Percentiles rank a stretch among this genome's conserved stretches.
Evolutionary conservation across 495 filamentous ascomycete genomes (phyloP).

Genomic region (Barbatosphaeria neglecta): DNA sequence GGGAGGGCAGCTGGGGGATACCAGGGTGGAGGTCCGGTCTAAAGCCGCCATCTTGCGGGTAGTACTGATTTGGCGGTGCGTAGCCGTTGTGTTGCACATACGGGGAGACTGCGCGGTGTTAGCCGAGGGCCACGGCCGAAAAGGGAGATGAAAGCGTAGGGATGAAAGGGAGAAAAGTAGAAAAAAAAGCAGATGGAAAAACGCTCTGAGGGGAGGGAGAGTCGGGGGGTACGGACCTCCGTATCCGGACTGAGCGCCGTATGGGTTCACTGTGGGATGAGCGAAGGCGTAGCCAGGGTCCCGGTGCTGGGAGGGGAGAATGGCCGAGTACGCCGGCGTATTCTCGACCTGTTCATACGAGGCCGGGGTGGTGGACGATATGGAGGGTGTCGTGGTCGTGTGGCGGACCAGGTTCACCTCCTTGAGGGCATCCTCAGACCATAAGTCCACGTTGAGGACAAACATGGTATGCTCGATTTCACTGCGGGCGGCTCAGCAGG

Average conservation of each 20-base stretch:
- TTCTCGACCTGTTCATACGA: constrained; percentile 21
- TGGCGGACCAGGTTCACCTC: constrained; percentile 94
- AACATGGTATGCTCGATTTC: constrained; percentile 75
- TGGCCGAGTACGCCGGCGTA: constrained; percentile 20
- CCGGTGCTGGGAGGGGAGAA: constrained; percentile 20
- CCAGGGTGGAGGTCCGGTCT: constrained; percentile 6
- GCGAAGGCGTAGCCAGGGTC: constrained; percentile 11
- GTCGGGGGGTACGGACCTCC: constrained; percentile 3
- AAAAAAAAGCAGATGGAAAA: background rate
- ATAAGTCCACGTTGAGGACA: constrained; percentile 87
- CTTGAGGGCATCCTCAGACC: constrained; percentile 67
- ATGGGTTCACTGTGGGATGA: constrained; percentile 3
- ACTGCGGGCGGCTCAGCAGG: constrained; percentile 14
- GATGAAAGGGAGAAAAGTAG: background rate
- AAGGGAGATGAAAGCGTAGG: too few relatives aligned
- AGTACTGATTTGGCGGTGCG: constrained; percentile 1
- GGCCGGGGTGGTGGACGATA: constrained; percentile 53
- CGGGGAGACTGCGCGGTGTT: background rate
- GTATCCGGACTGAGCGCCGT: constrained; percentile 13
- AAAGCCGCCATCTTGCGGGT: background rate
- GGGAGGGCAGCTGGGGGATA: constrained; percentile 17
- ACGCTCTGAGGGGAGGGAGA: background rate
- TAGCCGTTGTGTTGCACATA: background rate
- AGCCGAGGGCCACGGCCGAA: background rate
- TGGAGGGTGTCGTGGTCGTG: constrained; percentile 77